A percentile compares a stretch with the other conserved stretches of the same genome.
These are phyloP conservation scores for Neurospora sp. DNA, from an alignment of 495 filamentous ascomycete genomes.

Conservation along the genomic window DNA sequence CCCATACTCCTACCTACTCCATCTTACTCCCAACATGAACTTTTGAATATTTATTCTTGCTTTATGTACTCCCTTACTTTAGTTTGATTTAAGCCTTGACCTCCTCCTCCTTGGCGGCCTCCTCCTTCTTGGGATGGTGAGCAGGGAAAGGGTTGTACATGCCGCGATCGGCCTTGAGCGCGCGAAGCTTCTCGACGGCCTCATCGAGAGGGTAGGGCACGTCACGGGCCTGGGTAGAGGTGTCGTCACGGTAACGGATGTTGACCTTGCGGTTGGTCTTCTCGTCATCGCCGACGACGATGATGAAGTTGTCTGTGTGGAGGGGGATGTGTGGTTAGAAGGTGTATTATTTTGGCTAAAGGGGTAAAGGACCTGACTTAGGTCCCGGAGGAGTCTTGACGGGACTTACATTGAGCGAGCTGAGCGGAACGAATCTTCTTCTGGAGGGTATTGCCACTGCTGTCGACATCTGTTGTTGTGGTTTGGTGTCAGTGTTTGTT, in stretches of 20 bases:
- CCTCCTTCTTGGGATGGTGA: constrained; percentile 11
- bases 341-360: not conserved
- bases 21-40: not conserved
- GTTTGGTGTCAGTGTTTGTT: not conserved
- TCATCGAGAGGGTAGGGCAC: constrained; percentile 65
- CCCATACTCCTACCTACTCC: not conserved
- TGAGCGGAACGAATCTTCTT: constrained; percentile 93
- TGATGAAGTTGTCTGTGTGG: constrained; percentile 28
- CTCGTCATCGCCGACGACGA: constrained; percentile 75
- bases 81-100: constrained; percentile 4
- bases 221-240: constrained; percentile 60
- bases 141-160: constrained; percentile 27
- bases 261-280: constrained; percentile 70
- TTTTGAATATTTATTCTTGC: not conserved
- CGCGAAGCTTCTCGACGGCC: constrained; percentile 60
- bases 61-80: not conserved
- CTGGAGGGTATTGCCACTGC: constrained; percentile 83
- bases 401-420: constrained; percentile 66
- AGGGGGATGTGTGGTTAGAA: not conserved
- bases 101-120: constrained; percentile 2
- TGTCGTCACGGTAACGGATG: constrained; percentile 83
- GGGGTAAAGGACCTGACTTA: not conserved
- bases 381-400: no score
- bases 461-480: constrained; percentile 58
- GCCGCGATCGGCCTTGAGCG: constrained; percentile 47